Conservation (phyloP, 2,329 filamentous ascomycete species). For the Nemania sp. region DNA sequence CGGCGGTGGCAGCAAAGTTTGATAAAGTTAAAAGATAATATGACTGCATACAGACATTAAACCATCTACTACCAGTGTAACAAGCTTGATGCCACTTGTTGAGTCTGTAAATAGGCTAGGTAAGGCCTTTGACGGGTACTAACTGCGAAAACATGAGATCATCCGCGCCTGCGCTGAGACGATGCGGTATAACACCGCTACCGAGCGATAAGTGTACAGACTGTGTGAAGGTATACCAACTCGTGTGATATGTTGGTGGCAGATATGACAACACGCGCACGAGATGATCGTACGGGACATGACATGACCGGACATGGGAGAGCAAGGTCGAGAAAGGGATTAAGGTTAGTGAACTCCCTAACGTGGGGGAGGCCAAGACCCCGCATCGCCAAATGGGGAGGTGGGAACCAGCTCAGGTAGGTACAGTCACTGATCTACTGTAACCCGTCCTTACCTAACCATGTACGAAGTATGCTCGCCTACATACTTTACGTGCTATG, state of each 20-base stretch:
- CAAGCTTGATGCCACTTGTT: background rate
- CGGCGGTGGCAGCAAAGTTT: background rate
- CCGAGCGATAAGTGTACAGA: background rate
- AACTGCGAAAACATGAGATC: background rate
- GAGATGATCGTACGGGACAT: too few relatives aligned
- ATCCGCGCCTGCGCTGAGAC: background rate
- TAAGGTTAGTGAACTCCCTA: too few relatives aligned
- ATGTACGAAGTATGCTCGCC: too few relatives aligned
- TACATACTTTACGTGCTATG: too few relatives aligned
- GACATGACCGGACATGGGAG: too few relatives aligned
- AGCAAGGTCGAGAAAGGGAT: background rate
- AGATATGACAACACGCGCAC: background rate
- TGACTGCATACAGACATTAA: slow-evolving; percentile 11
- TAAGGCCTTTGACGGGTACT: background rate
- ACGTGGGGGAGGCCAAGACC: slow-evolving; percentile 2
- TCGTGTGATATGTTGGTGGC: slow-evolving; percentile 5
- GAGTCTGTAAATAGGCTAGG: background rate
- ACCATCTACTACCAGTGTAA: slow-evolving; percentile 1
- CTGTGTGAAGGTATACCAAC: background rate
- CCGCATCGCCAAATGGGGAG: slow-evolving; percentile 10
- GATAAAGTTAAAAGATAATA: background rate
- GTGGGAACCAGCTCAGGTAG: too few relatives aligned
- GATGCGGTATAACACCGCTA: slow-evolving; percentile 1
- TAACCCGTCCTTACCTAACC: too few relatives aligned
- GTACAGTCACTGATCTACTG: too few relatives aligned